Conservation (phyloP, 2,329 filamentous ascomycete genomes). For the Blumeriella jaapii region DNA sequence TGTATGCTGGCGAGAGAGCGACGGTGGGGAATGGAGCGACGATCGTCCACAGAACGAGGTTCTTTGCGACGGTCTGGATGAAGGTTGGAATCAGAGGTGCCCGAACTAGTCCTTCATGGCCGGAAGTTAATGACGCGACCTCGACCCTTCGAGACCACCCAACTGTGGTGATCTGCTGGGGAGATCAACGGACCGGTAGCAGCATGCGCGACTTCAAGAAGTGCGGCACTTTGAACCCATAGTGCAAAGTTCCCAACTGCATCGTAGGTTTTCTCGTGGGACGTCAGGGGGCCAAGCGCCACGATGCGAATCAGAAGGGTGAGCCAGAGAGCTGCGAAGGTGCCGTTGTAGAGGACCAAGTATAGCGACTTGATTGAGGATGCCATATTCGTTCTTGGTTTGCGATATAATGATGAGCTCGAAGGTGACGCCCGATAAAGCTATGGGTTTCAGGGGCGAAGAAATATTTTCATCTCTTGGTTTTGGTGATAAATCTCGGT, state of each 20-base stretch:
- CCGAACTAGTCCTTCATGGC: no score
- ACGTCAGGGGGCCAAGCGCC: not conserved
- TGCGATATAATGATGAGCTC: no score
- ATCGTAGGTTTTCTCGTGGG: constrained; percentile 1
- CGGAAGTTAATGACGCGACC: not conserved
- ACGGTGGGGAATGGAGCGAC: no score
- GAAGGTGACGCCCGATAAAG: no score
- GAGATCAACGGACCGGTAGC: not conserved
- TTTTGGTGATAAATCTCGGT: no score
- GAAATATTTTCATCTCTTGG: no score
- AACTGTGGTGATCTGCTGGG: not conserved
- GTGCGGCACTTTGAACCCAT: not conserved
- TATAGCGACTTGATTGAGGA: not conserved
- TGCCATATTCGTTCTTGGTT: not conserved
- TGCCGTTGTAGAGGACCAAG: constrained; percentile 1
- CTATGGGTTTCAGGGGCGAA: no score
- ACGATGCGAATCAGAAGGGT: constrained; percentile 1
- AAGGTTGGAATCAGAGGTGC: no score
- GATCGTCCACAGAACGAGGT: no score
- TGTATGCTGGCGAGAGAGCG: no score
- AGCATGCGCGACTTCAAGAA: not conserved
- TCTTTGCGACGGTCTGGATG: no score
- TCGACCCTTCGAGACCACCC: no score
- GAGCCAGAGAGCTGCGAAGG: constrained; percentile 1
- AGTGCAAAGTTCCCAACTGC: not conserved